Base-by-base conservation (phyloP, 768 basidiomycete genomes). In the Kwoniella sp. region DNA sequence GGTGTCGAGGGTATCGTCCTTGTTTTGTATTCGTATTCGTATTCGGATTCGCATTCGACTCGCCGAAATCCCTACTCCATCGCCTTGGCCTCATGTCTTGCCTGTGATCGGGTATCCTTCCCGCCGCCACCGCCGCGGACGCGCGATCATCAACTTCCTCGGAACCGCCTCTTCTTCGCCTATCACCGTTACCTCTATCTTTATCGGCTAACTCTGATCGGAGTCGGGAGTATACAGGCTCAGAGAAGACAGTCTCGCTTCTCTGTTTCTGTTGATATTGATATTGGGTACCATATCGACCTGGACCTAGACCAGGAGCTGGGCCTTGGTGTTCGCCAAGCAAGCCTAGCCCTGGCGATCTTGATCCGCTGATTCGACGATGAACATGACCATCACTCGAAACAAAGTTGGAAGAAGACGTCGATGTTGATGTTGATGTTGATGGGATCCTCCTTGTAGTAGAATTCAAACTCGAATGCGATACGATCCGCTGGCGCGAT, bases 161-260 rank as follows among this genome's bases (percentile, higher is more conserved):
- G 55, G 68, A 70, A 8, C 40, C 58, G 5, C 63, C 70, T 30
- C 70, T 33, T 21, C 63, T 52, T 33, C 57, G 30, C 36, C 49
- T 50, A 33, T 29, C 58, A 19, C 21, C 27, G n/a, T 29, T 0
- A 17, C 49, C 44, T 37, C 30, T 9, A 44, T 33, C 33, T 33
- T 33, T 33, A 13, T 44, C 40, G 17, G 49, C 62, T 27, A 72
- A 50, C 29, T 77, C 75, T 19, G 63, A 61, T 29, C 69, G 2
- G 36, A 72, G 54, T 9, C 72, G 52, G 12, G 66, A 66, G 55
- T 72, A 72, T 27, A 72, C 72, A 25, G 72, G 72, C 58, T 73
- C 74, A 49, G 67, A 68, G 33, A 50, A 57, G 3, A 69, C 66
- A 1, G 64, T 58, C 37, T 64, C 63, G 52, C 36, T 56, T 19